These are phyloP conservation scores for Globisporangium recalcitrans DNA, from an alignment of 352 stramenopile genomes.

Conservation along the genomic window DNA sequence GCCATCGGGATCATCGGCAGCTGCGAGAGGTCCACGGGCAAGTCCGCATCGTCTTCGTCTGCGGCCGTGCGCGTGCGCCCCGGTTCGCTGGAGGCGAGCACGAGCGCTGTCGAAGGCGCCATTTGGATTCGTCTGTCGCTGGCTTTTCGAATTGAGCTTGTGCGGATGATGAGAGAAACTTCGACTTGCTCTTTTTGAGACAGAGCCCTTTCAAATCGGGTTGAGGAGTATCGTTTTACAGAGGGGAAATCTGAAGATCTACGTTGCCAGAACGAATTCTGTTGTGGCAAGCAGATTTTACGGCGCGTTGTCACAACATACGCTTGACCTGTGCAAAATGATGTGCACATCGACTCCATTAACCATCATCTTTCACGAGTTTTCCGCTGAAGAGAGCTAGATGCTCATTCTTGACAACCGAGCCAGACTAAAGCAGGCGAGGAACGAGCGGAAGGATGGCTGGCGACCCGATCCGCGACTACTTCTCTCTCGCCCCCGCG, in stretches of 20 bases:
- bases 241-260: neutral
- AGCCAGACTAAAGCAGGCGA: no score
- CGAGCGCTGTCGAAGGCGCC: constrained; percentile 54
- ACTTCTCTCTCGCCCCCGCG: constrained; percentile 3
- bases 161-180: neutral
- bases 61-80: constrained; percentile 9
- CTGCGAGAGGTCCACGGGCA: constrained; percentile 75
- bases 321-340: no score
- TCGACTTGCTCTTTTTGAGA: constrained; percentile 6
- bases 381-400: no score
- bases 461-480: constrained; percentile 7
- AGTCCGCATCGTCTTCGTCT: constrained; percentile 46
- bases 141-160: neutral
- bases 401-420: no score
- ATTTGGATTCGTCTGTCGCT: constrained; percentile 2
- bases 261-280: neutral
- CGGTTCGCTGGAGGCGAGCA: constrained; percentile 27
- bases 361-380: no score
- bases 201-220: neutral
- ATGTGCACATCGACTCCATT: no score
- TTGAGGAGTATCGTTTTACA: neutral
- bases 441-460: no score
- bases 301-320: no score
- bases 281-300: no score
- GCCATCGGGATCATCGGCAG: constrained; percentile 62